Conservation (phyloP, 495 filamentous ascomycete genomes). For the Talaromyces adpressus region DNA sequence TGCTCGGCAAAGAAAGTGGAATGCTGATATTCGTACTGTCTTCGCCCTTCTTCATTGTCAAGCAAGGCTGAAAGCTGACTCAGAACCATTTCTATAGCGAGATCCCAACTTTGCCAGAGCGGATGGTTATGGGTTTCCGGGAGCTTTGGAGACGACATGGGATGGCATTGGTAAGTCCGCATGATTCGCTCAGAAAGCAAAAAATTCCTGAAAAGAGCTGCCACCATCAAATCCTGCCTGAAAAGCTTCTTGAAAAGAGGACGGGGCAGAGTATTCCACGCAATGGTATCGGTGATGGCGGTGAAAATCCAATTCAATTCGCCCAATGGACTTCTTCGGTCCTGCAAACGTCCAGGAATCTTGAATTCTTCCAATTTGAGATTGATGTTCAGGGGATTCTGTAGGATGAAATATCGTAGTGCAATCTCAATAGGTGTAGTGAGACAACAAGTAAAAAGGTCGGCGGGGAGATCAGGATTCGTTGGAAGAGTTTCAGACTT, state of each 20-base stretch:
- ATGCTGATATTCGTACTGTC: constrained; percentile 85
- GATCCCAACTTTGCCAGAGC: constrained; percentile 95
- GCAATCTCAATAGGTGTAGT: constrained; percentile 98
- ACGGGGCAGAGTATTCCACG: constrained; percentile 88
- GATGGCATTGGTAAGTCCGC: constrained; percentile 90
- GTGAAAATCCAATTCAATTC: constrained; percentile 99
- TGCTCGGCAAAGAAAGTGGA: constrained; percentile 97
- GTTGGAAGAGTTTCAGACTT: constrained; percentile 89
- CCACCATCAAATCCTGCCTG: constrained; percentile 97
- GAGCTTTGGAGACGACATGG: constrained; percentile 79
- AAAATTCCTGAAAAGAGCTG: constrained; percentile 93
- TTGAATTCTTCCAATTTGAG: constrained; percentile 74
- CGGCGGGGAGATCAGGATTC: constrained; percentile 90
- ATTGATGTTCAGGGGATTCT: constrained; percentile 75
- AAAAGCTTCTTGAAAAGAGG: constrained; percentile 94
- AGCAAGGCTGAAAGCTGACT: constrained; percentile 77
- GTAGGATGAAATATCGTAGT: constrained; percentile 85
- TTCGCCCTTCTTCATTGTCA: constrained; percentile 64
- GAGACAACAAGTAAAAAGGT: constrained; percentile 92
- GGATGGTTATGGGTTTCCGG: constrained; percentile 90
- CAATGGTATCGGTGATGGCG: constrained; percentile 97
- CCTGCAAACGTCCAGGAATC: constrained; percentile 74
- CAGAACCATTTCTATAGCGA: constrained; percentile 95
- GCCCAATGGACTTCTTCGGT: constrained; percentile 89
- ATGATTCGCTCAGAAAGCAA: constrained; percentile 91